These are phyloP conservation scores for Naegleria lovaniensis DNA, from an alignment of 208 protist species.

Conservation along the genomic window DNA sequence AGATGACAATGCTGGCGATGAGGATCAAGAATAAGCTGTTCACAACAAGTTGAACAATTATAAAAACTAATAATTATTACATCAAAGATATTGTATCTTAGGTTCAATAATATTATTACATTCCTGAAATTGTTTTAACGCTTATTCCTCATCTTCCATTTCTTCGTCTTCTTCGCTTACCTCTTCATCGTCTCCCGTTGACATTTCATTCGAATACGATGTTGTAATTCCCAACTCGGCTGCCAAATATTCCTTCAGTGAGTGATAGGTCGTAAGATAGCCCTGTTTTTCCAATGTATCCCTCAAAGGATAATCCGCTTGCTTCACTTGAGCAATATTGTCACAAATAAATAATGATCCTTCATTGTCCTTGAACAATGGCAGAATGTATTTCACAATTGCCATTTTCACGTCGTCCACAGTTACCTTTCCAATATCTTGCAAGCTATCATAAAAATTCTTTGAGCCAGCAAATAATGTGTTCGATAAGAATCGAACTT, in stretches of 20 bases:
- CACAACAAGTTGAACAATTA: neutral
- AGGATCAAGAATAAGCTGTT: neutral
- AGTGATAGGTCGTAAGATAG: neutral
- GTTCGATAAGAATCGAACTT: neutral
- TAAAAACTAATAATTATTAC: neutral
- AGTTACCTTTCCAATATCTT: neutral
- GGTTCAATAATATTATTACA: too few relatives aligned
- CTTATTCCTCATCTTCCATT: neutral
- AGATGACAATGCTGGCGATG: constrained; percentile 14
- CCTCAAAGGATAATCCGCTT: neutral
- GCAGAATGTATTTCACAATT: neutral
- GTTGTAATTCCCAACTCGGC: neutral
- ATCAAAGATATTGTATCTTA: too few relatives aligned
- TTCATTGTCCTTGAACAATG: neutral
- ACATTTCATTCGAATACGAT: neutral
- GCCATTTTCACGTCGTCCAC: neutral
- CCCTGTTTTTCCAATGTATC: neutral
- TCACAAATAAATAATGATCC: neutral
- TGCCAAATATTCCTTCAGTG: neutral
- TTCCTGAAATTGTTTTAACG: too few relatives aligned
- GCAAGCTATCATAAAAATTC: neutral
- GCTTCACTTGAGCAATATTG: neutral
- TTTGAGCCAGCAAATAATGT: neutral
- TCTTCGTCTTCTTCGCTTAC: neutral
- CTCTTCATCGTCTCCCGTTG: neutral